These are phyloP conservation scores for Colletotrichum noveboracense DNA, from an alignment of 2,329 filamentous ascomycete species.

Conservation along the genomic window DNA sequence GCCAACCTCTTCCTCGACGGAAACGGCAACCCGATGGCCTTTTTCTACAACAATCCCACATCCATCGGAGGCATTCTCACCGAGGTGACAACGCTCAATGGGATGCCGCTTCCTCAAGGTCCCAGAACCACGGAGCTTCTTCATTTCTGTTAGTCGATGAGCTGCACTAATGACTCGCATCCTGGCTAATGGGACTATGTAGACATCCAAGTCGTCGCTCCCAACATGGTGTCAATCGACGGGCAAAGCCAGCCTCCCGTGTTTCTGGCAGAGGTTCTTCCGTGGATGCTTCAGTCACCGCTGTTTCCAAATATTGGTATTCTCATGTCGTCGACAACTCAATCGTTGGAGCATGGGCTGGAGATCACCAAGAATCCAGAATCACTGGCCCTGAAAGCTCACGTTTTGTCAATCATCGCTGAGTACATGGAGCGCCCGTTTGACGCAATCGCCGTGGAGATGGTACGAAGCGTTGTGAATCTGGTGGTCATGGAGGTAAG, in stretches of 20 bases:
- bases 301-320: constrained; percentile 32
- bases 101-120: constrained; percentile 27
- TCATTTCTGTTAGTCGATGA: constrained; percentile 29
- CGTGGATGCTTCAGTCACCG: constrained; percentile 35
- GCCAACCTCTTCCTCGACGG: constrained; percentile 24
- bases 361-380: constrained; percentile 28
- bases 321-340: constrained; percentile 33
- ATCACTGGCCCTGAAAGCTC: constrained; percentile 28
- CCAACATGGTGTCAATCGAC: constrained; percentile 35
- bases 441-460: constrained; percentile 27
- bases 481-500: constrained; percentile 34
- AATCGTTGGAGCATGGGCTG: constrained; percentile 25
- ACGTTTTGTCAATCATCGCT: constrained; percentile 32
- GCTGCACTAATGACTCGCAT: not conserved
- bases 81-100: constrained; percentile 42
- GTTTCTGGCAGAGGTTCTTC: constrained; percentile 29
- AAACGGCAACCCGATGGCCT: constrained; percentile 24
- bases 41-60: constrained; percentile 17
- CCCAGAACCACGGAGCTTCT: constrained; percentile 29
- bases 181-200: not conserved
- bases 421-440: constrained; percentile 24
- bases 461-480: constrained; percentile 32
- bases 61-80: constrained; percentile 26
- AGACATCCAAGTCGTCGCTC: constrained; percentile 31
- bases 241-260: constrained; percentile 26